A percentile compares a stretch with the other conserved stretches of the same genome.
Conservation (phyloP, 2,329 filamentous ascomycete species). For the Pseudogymnoascus sp. region DNA sequence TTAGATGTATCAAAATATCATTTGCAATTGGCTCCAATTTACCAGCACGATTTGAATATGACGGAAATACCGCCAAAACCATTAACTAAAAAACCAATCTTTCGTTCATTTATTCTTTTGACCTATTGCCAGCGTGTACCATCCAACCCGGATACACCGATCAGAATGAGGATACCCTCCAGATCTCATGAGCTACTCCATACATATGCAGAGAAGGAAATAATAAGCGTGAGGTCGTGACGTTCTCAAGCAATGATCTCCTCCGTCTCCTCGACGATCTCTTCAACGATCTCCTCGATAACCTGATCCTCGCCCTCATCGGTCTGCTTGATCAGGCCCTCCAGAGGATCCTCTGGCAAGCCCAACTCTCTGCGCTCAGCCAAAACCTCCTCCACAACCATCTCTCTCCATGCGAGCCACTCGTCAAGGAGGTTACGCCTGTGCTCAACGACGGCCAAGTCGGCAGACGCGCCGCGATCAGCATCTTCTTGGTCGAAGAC, state of each 20-base stretch:
- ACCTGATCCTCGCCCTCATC: slow-evolving; percentile 63
- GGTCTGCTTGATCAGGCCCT: slow-evolving; percentile 49
- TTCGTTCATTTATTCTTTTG: slow-evolving; percentile 7
- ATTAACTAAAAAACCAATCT: slow-evolving; percentile 8
- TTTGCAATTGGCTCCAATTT: neutral
- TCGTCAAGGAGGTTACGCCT: slow-evolving; percentile 75
- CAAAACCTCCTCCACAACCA: slow-evolving; percentile 59
- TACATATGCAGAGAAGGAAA: slow-evolving; percentile 10
- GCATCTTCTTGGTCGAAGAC: slow-evolving; percentile 92
- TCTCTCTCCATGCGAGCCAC: slow-evolving; percentile 77
- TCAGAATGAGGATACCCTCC: slow-evolving; percentile 8
- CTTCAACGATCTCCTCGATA: slow-evolving; percentile 80
- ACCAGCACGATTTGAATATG: neutral
- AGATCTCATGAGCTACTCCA: slow-evolving; percentile 10
- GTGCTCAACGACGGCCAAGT: slow-evolving; percentile 85
- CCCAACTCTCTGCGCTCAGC: slow-evolving; percentile 64
- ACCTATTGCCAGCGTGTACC: slow-evolving; percentile 5
- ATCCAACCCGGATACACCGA: slow-evolving; percentile 8
- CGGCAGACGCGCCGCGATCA: slow-evolving; percentile 86
- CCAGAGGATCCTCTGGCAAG: slow-evolving; percentile 55
- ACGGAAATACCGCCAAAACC: neutral
- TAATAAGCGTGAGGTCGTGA: slow-evolving; percentile 5
- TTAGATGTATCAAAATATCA: slow-evolving; percentile 4
- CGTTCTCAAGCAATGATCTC: slow-evolving; percentile 45
- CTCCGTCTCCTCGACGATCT: slow-evolving; percentile 78